Conservation (phyloP, 768 basidiomycete species). For the Leccinum broughii region DNA sequence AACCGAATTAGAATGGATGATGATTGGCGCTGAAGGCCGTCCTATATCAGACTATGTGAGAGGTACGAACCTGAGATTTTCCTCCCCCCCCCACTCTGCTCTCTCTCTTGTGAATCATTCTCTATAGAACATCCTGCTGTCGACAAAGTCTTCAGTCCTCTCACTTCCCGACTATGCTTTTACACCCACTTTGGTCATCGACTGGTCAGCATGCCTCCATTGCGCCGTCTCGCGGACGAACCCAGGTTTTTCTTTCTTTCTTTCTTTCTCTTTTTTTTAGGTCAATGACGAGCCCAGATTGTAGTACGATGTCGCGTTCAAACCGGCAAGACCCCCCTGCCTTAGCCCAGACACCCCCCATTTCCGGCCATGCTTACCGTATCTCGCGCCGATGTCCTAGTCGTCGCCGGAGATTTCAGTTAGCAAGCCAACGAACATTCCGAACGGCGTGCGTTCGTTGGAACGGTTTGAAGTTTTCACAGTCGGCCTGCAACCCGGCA, state of each 20-base stretch:
- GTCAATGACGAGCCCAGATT: no score
- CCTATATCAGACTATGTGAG: not conserved
- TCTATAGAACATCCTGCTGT: not conserved
- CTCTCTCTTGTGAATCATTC: not conserved
- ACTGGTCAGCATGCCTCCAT: not conserved
- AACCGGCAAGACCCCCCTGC: not conserved
- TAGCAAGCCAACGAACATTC: not conserved
- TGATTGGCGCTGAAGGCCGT: not conserved
- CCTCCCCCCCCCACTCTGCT: not conserved
- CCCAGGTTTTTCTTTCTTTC: not conserved
- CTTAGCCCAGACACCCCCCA: not conserved
- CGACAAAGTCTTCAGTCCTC: not conserved
- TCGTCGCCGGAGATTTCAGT: not conserved
- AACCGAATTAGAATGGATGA: not conserved
- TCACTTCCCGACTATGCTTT: not conserved
- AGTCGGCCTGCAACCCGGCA: not conserved
- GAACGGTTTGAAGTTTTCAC: not conserved
- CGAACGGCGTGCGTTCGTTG: not conserved
- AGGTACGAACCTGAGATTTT: not conserved
- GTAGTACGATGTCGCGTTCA: not conserved
- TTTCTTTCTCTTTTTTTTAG: no score
- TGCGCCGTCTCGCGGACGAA: not conserved
- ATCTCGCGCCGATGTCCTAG: no score
- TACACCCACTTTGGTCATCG: not conserved
- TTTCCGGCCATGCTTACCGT: not conserved